phyloP scores from a whole-genome alignment of 768 basidiomycete species.

The Inosperma sp. region DNA sequence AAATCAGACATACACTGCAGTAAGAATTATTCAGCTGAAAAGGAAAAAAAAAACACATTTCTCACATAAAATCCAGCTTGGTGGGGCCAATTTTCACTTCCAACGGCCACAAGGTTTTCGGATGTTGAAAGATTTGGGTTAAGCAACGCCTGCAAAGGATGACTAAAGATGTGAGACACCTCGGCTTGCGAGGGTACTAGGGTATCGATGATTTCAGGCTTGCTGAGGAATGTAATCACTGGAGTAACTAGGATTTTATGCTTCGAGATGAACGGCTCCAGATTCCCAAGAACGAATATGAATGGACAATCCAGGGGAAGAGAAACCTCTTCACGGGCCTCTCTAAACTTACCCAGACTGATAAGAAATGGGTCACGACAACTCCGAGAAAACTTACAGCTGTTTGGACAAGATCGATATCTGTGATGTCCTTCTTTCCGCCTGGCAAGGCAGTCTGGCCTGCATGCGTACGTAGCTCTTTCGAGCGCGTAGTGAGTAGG shows the following conservation, averaged over 20 bases:
- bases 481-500: slow-evolving; percentile 82
- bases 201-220: slow-evolving; percentile 42
- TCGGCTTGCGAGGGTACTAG: slow-evolving; percentile 60
- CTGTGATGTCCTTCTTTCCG: slow-evolving; percentile 31
- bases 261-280: slow-evolving; percentile 68
- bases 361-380: neutral
- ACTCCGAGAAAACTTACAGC: slow-evolving; percentile 54
- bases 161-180: slow-evolving; percentile 75
- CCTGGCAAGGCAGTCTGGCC: slow-evolving; percentile 54
- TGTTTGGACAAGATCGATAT: slow-evolving; percentile 58
- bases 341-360: slow-evolving; percentile 53
- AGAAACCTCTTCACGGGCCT: slow-evolving; percentile 82
- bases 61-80: slow-evolving; percentile 68
- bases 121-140: slow-evolving; percentile 49
- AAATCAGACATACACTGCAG: slow-evolving; percentile 56
- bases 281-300: slow-evolving; percentile 54
- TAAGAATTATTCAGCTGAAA: neutral
- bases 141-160: slow-evolving; percentile 70
- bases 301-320: slow-evolving; percentile 54
- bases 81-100: slow-evolving; percentile 77
- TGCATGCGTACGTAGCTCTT: slow-evolving; percentile 65
- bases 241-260: slow-evolving; percentile 71
- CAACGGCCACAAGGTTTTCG: slow-evolving; percentile 47
- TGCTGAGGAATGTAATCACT: slow-evolving; percentile 65
- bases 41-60: slow-evolving; percentile 6